Evolutionary conservation across 805 yeast genomes (phyloP), one percentile per base, ranked within the genome.

Genomic region (Candida germanica): DNA sequence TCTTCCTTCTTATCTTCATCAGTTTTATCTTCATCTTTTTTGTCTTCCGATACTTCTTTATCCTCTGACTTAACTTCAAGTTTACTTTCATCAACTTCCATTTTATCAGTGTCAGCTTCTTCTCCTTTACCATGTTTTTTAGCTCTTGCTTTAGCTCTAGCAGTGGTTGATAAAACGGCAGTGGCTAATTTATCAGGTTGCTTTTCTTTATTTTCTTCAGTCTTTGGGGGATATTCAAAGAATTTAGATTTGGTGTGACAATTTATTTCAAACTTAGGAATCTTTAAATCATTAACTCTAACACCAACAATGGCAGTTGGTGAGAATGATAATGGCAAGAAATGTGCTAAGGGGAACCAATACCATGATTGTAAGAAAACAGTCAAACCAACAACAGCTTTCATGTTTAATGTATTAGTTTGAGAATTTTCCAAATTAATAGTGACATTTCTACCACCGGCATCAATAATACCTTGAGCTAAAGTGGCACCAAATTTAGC

Each of bases 401-500:
- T 84, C 56, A 83, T 80, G 62, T 93, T 91, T 47, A 93, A 73
- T 14, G 95, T 87, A 42, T 88, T 94, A 26, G 96, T 87, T 48
- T 88, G 89, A 16, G 80, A 53, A 58, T 89, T 87, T 61, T 93
- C 97, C 33, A 91, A 70, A 49, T 84, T 84, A 46, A 93, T 88
- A 0, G 98, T 88, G n/a, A 85, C 95, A 53, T 93, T 93, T 57
- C 98, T 80, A 9, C 98, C 98, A 63, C 98, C 97, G 8, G 98
- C 98, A 66, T 93, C 97, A 58, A 93, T 81, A 46, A 93, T 91
- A 61, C 98, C 98, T 67, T 91, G 97, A 10, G 96, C 91, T 33
- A 93, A 67, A 12, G 97, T 87, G 20, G 98, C 97, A 57, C 98
- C 98, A 64, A 91, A 93, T 66, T 88, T 89, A 26, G 98, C 96